These are phyloP conservation scores for Musa troglodytarum DNA, from an alignment of 176 grass and related monocot species.

Conservation along the genomic window DNA sequence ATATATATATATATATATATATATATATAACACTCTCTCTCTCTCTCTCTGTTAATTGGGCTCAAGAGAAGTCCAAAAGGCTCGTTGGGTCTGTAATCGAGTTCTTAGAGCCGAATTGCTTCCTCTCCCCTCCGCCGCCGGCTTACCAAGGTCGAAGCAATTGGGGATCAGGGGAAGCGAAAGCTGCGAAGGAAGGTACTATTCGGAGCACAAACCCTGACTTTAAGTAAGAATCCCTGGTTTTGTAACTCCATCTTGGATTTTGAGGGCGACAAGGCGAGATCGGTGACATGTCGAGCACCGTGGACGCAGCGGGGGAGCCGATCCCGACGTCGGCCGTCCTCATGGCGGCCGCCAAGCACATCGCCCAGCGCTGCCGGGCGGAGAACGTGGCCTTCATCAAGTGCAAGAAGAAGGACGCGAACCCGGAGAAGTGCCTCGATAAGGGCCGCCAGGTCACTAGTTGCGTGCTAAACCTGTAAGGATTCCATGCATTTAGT, in stretches of 20 bases:
- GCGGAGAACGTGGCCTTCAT: constrained; percentile 16
- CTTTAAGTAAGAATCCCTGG: too few species aligned
- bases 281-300: constrained; percentile 9
- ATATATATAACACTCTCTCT: accelerated
- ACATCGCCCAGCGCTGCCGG: background rate
- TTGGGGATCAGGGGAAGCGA: background rate
- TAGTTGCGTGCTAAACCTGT: constrained; percentile 10
- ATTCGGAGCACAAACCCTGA: background rate
- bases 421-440: constrained; percentile 7
- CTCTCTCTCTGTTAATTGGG: too few species aligned
- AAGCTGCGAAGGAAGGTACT: background rate
- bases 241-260: too few species aligned
- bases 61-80: too few species aligned
- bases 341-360: constrained; percentile 13
- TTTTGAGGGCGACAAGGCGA: background rate
- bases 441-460: constrained; percentile 9
- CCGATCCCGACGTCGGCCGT: constrained; percentile 11
- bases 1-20: too few species aligned
- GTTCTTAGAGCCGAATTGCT: too few species aligned
- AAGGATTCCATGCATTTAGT: background rate
- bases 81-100: too few species aligned
- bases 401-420: constrained; percentile 11
- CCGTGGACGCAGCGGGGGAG: background rate
- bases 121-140: too few species aligned
- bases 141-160: too few species aligned